Percentiles rank a stretch among this genome's conserved stretches.
Evolutionary conservation across 768 basidiomycete species (phyloP).

Genomic region (Trametes sanguinea): DNA sequence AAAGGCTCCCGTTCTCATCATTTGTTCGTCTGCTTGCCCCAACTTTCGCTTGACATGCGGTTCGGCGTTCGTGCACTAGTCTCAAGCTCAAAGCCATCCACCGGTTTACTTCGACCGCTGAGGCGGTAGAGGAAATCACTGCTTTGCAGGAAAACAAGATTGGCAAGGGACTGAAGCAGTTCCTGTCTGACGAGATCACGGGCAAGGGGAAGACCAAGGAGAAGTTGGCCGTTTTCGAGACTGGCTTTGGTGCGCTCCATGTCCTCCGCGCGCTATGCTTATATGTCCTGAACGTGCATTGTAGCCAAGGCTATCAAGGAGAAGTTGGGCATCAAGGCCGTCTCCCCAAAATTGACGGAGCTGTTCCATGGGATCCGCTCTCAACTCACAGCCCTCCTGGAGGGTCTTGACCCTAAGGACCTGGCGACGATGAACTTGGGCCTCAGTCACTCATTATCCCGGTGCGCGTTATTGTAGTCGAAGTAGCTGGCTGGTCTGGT

Average conservation of each 20-base stretch:
- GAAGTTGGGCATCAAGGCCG: conserved; percentile 88
- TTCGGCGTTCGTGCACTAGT: conserved; percentile 41
- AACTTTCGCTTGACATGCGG: not conserved
- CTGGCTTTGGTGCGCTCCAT: conserved; percentile 74
- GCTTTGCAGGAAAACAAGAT: conserved; percentile 91
- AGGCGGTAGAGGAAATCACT: conserved; percentile 95
- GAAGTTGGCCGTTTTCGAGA: conserved; percentile 80
- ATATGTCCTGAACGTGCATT: not conserved
- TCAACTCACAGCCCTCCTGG: conserved; percentile 83
- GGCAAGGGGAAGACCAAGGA: conserved; percentile 93
- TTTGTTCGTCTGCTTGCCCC: conserved; percentile 2
- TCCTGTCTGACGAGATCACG: conserved; percentile 81
- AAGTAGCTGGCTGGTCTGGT: not conserved
- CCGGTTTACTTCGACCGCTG: conserved; percentile 94
- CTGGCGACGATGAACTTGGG: conserved; percentile 97
- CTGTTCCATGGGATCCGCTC: conserved; percentile 95
- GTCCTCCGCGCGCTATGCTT: not conserved
- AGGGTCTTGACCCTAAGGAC: conserved; percentile 91
- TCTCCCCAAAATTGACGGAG: conserved; percentile 55
- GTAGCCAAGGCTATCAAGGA: conserved; percentile 86
- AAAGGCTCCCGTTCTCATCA: conserved; percentile 15
- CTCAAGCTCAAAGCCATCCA: conserved; percentile 94
- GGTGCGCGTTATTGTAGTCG: conserved; percentile 47
- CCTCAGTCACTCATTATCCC: conserved; percentile 93
- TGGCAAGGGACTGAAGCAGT: conserved; percentile 91